phyloP scores from a whole-genome alignment of 78 protist genomes.

The Anaeramoeba flamelloides region DNA sequence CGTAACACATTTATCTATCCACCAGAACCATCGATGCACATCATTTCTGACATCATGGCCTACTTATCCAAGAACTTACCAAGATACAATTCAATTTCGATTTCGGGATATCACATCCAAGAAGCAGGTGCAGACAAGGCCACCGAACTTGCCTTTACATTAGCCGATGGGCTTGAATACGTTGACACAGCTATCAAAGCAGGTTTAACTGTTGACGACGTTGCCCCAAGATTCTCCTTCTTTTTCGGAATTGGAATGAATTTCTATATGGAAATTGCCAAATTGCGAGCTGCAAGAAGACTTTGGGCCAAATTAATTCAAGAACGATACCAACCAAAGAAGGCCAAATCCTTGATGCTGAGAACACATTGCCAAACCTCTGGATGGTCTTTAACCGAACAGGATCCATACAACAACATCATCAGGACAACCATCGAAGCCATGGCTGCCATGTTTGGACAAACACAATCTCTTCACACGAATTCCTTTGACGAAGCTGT shows the following conservation, averaged over 20 bases:
- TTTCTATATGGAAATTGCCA: constrained; percentile 83
- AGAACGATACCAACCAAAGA: constrained; percentile 64
- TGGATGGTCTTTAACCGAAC: constrained; percentile 80
- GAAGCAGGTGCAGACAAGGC: constrained; percentile 90
- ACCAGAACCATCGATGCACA: constrained; percentile 83
- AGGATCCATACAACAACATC: constrained; percentile 76
- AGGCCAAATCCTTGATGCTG: constrained; percentile 54
- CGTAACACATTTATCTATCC: constrained; percentile 93
- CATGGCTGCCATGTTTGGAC: constrained; percentile 91
- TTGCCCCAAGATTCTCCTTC: constrained; percentile 90
- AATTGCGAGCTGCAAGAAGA: constrained; percentile 88
- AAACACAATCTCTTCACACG: constrained; percentile 85
- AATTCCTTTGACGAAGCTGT: constrained; percentile 80
- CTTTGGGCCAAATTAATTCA: constrained; percentile 77
- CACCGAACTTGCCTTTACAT: constrained; percentile 81
- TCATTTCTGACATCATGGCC: constrained; percentile 77
- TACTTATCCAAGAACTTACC: constrained; percentile 83
- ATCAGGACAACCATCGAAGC: constrained; percentile 94
- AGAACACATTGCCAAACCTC: constrained; percentile 90
- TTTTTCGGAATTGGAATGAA: constrained; percentile 91
- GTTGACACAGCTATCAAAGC: constrained; percentile 26
- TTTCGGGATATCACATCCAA: constrained; percentile 85
- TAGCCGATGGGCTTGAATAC: constrained; percentile 89
- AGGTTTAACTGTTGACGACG: constrained; percentile 52
- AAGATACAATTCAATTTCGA: constrained; percentile 81